phyloP scores from a whole-genome alignment of 2,329 filamentous ascomycete genomes.

The Penicillium brasilianum region DNA sequence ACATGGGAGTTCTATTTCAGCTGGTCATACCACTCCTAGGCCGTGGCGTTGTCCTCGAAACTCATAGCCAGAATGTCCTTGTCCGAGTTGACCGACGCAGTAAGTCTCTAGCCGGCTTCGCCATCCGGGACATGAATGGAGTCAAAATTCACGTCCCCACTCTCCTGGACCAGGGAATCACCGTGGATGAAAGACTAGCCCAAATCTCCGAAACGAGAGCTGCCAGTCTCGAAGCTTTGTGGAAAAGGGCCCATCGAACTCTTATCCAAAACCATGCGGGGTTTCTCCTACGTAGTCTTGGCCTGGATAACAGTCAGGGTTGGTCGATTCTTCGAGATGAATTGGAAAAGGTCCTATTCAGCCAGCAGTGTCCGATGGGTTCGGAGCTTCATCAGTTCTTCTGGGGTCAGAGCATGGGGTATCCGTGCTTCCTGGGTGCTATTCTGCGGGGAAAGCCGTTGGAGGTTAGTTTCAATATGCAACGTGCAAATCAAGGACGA shows the following conservation, averaged over 20 bases:
- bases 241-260: background rate
- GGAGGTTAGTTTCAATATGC: background rate
- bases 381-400: background rate
- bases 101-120: background rate
- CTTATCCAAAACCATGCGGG: background rate
- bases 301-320: background rate
- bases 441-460: background rate
- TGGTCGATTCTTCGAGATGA: background rate
- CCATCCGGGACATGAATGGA: background rate
- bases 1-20: background rate
- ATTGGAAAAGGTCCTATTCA: background rate
- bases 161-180: background rate
- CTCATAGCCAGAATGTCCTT: background rate
- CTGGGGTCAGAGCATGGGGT: background rate
- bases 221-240: background rate
- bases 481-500: background rate
- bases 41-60: background rate
- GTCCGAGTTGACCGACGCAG: background rate
- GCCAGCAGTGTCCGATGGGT: background rate
- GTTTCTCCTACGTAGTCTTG: background rate
- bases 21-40: background rate
- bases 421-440: background rate
- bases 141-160: background rate
- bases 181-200: background rate
- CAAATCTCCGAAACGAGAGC: background rate